These are phyloP conservation scores for Parastagonospora nodorum DNA, from an alignment of 2,329 filamentous ascomycete genomes.

Conservation along the genomic window DNA sequence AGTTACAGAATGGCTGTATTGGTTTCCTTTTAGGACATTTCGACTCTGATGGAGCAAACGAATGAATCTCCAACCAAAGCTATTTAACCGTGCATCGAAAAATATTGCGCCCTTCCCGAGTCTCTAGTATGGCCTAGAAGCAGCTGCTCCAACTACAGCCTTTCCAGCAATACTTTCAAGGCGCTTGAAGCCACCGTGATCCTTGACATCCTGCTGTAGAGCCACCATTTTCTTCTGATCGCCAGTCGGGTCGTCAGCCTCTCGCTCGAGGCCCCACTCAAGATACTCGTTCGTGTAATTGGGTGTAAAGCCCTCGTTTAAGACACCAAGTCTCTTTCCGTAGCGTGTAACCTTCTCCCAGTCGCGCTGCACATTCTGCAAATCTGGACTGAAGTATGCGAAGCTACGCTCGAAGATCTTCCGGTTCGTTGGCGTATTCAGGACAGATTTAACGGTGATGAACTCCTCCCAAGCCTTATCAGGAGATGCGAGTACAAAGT, in stretches of 20 bases:
- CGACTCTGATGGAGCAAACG: background rate
- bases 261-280: slow-evolving; percentile 66
- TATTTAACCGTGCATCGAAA: too few relatives aligned
- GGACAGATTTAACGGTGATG: slow-evolving; percentile 72
- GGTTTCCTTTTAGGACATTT: too few relatives aligned
- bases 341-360: slow-evolving; percentile 80
- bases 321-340: slow-evolving; percentile 72
- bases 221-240: slow-evolving; percentile 77
- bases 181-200: slow-evolving; percentile 67
- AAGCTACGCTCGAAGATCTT: slow-evolving; percentile 82
- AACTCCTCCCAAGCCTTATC: slow-evolving; percentile 70
- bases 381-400: slow-evolving; percentile 74
- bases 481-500: slow-evolving; percentile 70
- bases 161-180: slow-evolving; percentile 36
- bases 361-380: slow-evolving; percentile 76
- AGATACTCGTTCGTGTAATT: slow-evolving; percentile 79
- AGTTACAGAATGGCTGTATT: too few relatives aligned
- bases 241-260: slow-evolving; percentile 69
- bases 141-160: background rate
- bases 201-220: slow-evolving; percentile 70
- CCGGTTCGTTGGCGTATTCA: slow-evolving; percentile 70
- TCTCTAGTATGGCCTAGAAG: background rate
- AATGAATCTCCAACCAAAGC: background rate
- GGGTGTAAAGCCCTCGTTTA: slow-evolving; percentile 66
- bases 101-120: background rate